A percentile compares a stretch with the other conserved stretches of the same genome.
These are phyloP conservation scores for Debaryomyces fabryi DNA, from an alignment of 1,139 yeast genomes.

Conservation along the genomic window DNA sequence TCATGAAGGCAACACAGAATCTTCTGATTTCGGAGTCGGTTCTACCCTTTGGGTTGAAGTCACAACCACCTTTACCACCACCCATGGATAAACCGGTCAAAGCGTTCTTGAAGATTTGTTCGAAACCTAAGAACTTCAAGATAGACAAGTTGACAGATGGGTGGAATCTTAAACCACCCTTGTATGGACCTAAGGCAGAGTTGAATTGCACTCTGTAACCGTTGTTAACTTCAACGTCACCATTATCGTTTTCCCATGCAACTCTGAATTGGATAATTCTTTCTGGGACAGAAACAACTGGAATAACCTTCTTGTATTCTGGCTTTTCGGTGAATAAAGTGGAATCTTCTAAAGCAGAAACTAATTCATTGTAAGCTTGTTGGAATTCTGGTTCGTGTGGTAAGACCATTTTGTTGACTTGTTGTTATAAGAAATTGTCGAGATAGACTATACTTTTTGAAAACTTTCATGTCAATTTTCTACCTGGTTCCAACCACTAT, in stretches of 20 bases:
- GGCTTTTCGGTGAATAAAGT: constrained; percentile 89
- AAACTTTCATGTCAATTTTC: neutral
- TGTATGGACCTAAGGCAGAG: constrained; percentile 98
- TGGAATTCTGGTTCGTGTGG: constrained; percentile 95
- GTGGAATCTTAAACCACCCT: constrained; percentile 98
- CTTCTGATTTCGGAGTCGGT: constrained; percentile 93
- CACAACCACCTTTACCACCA: constrained; percentile 99
- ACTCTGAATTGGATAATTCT: constrained; percentile 96
- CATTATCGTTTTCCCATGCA: constrained; percentile 95
- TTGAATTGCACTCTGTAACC: constrained; percentile 99
- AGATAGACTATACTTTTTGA: neutral
- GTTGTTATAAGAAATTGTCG: neutral
- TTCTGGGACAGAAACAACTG: constrained; percentile 93
- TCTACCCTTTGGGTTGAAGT: constrained; percentile 95
- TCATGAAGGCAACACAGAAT: constrained; percentile 94
- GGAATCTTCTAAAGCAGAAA: constrained; percentile 86
- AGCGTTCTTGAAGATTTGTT: constrained; percentile 98
- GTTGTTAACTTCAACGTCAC: constrained; percentile 88
- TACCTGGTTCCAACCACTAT: neutral
- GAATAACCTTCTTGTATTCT: constrained; percentile 84
- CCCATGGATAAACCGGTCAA: constrained; percentile 97
- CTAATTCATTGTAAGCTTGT: constrained; percentile 96
- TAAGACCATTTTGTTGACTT: constrained; percentile 44
- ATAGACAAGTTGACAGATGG: constrained; percentile 95
- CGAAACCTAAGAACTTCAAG: constrained; percentile 94